Base-by-base conservation (phyloP, 1,139 yeast genomes). In the Tardiomyces depauwii region DNA sequence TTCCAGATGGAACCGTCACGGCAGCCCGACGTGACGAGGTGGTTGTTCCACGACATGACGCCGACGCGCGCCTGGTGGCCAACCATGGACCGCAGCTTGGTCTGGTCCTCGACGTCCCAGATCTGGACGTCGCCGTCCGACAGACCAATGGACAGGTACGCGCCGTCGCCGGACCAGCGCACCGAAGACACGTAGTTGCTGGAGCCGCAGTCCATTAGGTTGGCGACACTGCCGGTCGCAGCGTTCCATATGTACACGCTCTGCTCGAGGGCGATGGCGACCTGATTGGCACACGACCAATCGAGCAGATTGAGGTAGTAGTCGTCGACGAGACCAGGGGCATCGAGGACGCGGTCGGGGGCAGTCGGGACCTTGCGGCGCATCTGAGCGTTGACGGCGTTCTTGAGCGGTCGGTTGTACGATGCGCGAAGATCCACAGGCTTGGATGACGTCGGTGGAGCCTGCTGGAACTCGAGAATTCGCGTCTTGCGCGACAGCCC, bases 241-340 rank as follows among this genome's bases (percentile, higher is more conserved):
- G 96, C 97, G 64, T 89, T 85, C 97, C 98, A 91, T 30, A 88
- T 80, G 60, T 91, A 91, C 10, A 91, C 86, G 2, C 82, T 74
- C 52, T 78, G 80, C 48, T 83, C 95, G 48, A 93, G 71, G 1
- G 96, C 98, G 59, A 93, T 85, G 1, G 96, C 97, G 41, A 93
- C 72, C 47, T 82, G 71, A 63, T 91, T 88, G 33, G 80, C 78
- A 57, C 71, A 70, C 2, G 96, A 88, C 98, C 98, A 91, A 51
- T 91, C 80, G 49, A 91, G 67, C 45, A 91, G 69, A 62, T 88
- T 89, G 47, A 89, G 73, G 63, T 91, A 91, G 63, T 88, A 93
- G 66, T 91, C 98, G 63, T 91, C 96, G 36, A 83, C 76, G 48
- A 89, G 73, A 0, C 96, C 96, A 0, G 98, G 99, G 0, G 98